Evolutionary conservation across 2,329 filamentous ascomycete species (phyloP).

Genomic region (Elsinoe ampelina): DNA sequence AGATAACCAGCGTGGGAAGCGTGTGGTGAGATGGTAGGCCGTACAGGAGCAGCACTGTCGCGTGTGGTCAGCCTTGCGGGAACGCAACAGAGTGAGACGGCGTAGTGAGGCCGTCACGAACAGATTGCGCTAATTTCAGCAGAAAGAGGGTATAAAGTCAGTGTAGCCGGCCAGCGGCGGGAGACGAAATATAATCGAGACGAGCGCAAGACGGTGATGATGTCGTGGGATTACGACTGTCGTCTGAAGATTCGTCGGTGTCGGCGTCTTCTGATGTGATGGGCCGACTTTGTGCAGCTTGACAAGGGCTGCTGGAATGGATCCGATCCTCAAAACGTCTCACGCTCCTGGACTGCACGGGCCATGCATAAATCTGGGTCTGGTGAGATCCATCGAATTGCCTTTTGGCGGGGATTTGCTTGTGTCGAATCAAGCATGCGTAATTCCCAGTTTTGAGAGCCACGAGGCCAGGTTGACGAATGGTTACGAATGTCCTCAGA

Average conservation of each 20-base stretch:
- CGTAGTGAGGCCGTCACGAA: not conserved
- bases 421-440: constrained; percentile 9
- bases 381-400: not conserved
- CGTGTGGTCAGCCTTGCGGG: constrained; percentile 8
- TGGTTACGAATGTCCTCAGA: not conserved
- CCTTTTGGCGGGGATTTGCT: not conserved
- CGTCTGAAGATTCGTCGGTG: not conserved
- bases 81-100: constrained; percentile 10
- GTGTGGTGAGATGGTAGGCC: constrained; percentile 33
- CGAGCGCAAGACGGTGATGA: not conserved
- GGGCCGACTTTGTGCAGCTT: constrained; percentile 7
- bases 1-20: constrained; percentile 41
- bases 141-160: not conserved
- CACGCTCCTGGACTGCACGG: not conserved
- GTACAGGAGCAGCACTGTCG: constrained; percentile 12
- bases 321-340: not conserved
- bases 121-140: constrained; percentile 4
- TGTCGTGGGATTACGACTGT: not conserved
- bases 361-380: constrained; percentile 2
- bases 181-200: not conserved
- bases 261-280: constrained; percentile 2
- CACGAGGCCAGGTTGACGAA: not conserved
- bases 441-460: constrained; percentile 2
- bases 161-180: constrained; percentile 4
- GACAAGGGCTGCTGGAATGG: not conserved